These are phyloP conservation scores for Salpingoeca rosetta DNA, from an alignment of 78 protist species.

Conservation along the genomic window DNA sequence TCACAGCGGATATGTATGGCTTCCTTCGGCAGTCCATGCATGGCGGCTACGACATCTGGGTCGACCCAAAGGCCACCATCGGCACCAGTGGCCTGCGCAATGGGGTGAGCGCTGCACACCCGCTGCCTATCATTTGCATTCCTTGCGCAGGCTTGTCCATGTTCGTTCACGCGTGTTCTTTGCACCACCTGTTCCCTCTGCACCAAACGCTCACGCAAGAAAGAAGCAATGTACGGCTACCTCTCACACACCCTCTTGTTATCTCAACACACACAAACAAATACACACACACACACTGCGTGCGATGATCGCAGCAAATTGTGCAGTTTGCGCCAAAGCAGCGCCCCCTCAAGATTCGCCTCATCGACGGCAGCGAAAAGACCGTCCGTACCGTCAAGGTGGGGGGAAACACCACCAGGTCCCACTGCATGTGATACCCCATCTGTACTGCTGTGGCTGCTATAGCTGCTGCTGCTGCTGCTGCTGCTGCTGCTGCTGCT, in stretches of 20 bases:
- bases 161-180: background rate
- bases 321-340: constrained; percentile 64
- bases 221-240: background rate
- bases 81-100: no score
- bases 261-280: background rate
- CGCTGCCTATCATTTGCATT: no score
- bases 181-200: background rate
- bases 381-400: background rate
- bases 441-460: background rate
- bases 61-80: background rate
- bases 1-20: background rate
- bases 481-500: background rate
- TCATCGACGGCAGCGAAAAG: constrained; percentile 15
- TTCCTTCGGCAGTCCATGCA: background rate
- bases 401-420: background rate
- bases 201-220: background rate
- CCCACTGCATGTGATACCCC: constrained; percentile 12
- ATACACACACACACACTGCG: background rate
- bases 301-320: constrained; percentile 19
- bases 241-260: background rate
- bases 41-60: background rate
- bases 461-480: background rate
- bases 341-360: constrained; percentile 37
- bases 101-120: no score
- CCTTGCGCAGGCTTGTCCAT: no score